Conservation (phyloP, 345 rosid genomes). For the Mercurialis annua region DNA sequence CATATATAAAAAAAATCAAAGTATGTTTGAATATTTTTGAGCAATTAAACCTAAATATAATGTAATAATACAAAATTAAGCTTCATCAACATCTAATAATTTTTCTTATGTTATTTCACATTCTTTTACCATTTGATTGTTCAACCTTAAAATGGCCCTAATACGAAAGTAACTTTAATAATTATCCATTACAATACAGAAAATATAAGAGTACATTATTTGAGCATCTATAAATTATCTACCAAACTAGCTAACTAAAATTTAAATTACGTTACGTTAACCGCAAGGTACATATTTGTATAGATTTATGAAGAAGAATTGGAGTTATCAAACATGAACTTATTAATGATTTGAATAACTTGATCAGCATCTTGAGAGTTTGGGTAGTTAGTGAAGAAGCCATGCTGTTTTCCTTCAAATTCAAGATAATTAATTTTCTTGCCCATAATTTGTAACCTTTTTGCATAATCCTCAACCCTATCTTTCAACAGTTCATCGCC, state of each 20-base stretch:
- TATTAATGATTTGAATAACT: slow-evolving; percentile 36
- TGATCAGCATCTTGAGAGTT: slow-evolving; percentile 40
- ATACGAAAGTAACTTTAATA: too few species aligned
- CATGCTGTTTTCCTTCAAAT: slow-evolving; percentile 62
- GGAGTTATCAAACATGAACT: slow-evolving; percentile 39
- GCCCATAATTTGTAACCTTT: slow-evolving; percentile 47
- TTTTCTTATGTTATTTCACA: too few species aligned
- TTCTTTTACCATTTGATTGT: too few species aligned
- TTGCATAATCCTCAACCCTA: slow-evolving; percentile 66
- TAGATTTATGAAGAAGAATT: neutral
- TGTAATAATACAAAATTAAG: neutral
- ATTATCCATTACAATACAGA: too few species aligned
- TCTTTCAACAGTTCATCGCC: slow-evolving; percentile 63
- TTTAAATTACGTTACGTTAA: too few species aligned
- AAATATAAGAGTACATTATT: too few species aligned
- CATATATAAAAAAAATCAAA: too few species aligned
- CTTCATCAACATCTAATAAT: slow-evolving; percentile 1
- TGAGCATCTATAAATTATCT: neutral
- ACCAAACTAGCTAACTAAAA: neutral
- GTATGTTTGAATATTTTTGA: too few species aligned
- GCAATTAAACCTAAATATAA: too few species aligned
- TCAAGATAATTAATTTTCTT: slow-evolving; percentile 54
- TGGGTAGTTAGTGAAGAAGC: slow-evolving; percentile 59
- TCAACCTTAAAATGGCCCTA: too few species aligned
- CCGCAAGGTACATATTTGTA: neutral